Conservation (phyloP, 1,139 yeast genomes). For the Protomyces inouyei region DNA sequence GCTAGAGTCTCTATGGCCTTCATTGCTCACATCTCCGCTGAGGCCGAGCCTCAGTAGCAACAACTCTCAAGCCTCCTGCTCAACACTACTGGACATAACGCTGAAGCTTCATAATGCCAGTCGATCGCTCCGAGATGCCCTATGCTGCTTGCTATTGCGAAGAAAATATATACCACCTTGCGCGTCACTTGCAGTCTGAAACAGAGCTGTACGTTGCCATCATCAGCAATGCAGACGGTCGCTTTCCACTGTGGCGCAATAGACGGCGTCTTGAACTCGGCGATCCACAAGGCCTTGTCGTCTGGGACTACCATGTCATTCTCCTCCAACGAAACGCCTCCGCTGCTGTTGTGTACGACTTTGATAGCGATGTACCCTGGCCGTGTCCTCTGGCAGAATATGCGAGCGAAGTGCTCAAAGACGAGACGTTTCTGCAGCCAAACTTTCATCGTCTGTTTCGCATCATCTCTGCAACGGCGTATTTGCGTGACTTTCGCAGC, state of each 20-base stretch:
- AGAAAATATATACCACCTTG: constrained; percentile 20
- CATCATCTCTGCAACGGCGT: constrained; percentile 5
- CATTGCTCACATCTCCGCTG: too few species aligned
- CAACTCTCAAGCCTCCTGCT: too few species aligned
- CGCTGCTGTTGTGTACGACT: constrained; percentile 6
- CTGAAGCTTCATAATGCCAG: not conserved
- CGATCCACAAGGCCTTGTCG: constrained; percentile 14
- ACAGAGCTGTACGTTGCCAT: not conserved
- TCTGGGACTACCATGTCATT: constrained; percentile 24
- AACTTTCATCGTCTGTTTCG: constrained; percentile 2
- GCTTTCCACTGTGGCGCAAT: constrained; percentile 16
- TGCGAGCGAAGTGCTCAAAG: not conserved
- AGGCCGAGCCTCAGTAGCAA: too few species aligned
- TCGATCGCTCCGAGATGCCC: not conserved
- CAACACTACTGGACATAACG: not conserved
- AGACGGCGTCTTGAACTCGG: not conserved
- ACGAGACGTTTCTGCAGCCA: not conserved
- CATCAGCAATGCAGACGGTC: constrained; percentile 2
- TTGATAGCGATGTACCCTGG: constrained; percentile 16
- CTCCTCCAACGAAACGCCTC: not conserved
- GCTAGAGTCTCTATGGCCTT: too few species aligned
- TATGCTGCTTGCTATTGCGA: constrained; percentile 18
- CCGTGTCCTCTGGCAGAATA: constrained; percentile 2
- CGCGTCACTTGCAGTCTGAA: not conserved
- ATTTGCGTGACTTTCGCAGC: constrained; percentile 2